phyloP scores from a whole-genome alignment of 2,329 filamentous ascomycete genomes.

The Aspergillus sp. region DNA sequence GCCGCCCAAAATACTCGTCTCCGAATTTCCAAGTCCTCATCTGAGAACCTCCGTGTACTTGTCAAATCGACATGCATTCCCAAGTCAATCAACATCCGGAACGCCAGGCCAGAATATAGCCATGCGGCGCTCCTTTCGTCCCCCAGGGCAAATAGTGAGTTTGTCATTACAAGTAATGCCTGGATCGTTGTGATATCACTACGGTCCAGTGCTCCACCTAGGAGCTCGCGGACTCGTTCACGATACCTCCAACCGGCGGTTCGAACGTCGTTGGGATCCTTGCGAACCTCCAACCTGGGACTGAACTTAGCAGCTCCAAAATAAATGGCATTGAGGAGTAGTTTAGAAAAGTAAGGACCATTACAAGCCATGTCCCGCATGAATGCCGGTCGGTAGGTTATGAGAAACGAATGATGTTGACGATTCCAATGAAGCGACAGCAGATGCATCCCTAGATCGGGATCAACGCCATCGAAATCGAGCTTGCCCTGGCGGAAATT shows the following conservation, averaged over 20 bases:
- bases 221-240: conserved; percentile 47
- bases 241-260: conserved; percentile 53
- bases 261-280: conserved; percentile 46
- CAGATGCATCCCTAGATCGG: conserved; percentile 54
- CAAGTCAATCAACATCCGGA: conserved; percentile 55
- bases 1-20: conserved; percentile 37
- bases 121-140: conserved; percentile 51
- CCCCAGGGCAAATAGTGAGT: conserved; percentile 52
- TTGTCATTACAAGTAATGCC: conserved; percentile 54
- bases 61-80: conserved; percentile 41
- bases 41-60: conserved; percentile 11
- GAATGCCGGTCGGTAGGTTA: conserved; percentile 29
- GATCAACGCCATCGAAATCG: conserved; percentile 58
- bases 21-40: conserved; percentile 31
- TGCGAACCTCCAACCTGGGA: conserved; percentile 46
- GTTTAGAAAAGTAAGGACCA: conserved; percentile 53
- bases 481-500: conserved; percentile 42
- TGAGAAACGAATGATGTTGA: conserved; percentile 50
- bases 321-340: conserved; percentile 54
- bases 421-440: conserved; percentile 56
- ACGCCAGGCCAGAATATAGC: conserved; percentile 54
- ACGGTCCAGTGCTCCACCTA: conserved; percentile 48
- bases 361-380: conserved; percentile 14
- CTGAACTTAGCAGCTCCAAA: conserved; percentile 50
- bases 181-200: conserved; percentile 57